Evolutionary conservation across 1,284 basidiomycete genomes (phyloP).

Genomic region (Austropuccinia psidii): DNA sequence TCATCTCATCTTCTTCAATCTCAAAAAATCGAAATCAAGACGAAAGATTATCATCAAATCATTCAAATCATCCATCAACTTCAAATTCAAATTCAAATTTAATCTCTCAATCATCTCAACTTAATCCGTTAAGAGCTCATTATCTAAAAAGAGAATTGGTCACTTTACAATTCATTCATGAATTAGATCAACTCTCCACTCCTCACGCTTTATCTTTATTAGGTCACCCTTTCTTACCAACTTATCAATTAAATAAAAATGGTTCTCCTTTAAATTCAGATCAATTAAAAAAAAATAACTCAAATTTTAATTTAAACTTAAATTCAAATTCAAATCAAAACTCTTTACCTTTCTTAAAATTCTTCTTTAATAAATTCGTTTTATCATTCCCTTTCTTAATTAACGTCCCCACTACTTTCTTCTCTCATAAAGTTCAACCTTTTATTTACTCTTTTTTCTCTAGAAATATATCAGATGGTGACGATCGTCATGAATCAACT

Average conservation of each 20-base stretch:
- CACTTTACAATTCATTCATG: conserved; percentile 68
- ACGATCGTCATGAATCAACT: conserved; percentile 55
- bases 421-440: conserved; percentile 82
- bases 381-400: conserved; percentile 87
- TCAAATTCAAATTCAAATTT: no score
- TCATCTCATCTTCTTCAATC: no score
- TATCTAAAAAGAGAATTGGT: conserved; percentile 94
- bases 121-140: conserved; percentile 79
- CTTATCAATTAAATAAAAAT: conserved; percentile 35
- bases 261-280: conserved; percentile 24
- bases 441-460: conserved; percentile 74
- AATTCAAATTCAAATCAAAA: not conserved
- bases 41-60: no score
- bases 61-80: no score
- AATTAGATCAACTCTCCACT: conserved; percentile 62
- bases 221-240: conserved; percentile 69
- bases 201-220: conserved; percentile 72
- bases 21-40: no score
- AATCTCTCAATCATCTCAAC: no score
- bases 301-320: not conserved
- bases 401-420: conserved; percentile 75
- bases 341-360: conserved; percentile 70
- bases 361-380: conserved; percentile 80
- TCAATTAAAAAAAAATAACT: conserved; percentile 25
- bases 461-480: conserved; percentile 62